Evolutionary conservation across 202 grass and related monocot genomes (phyloP).

Genomic region (Miscanthus sacchariflorus): DNA sequence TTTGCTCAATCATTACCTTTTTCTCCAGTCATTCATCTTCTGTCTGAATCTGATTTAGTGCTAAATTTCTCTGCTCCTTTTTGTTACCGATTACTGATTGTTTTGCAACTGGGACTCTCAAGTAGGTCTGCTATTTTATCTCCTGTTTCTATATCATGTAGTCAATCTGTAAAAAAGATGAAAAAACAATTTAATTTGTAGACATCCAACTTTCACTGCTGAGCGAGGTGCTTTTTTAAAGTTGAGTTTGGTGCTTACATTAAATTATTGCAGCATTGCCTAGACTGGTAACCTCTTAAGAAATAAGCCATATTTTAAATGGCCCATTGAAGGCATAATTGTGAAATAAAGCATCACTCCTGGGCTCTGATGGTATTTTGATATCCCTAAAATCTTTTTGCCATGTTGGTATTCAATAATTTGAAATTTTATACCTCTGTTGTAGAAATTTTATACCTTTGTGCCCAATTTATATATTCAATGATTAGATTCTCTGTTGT

Average conservation of each 20-base stretch:
- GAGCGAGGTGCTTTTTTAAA: not conserved
- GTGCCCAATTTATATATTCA: not conserved
- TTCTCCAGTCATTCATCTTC: not conserved
- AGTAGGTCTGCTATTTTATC: not conserved
- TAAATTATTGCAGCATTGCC: not conserved
- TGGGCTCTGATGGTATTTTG: not conserved
- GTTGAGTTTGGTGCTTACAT: not conserved
- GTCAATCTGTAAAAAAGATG: not conserved
- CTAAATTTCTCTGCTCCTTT: not conserved
- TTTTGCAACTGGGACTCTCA: slow-evolving; percentile 17
- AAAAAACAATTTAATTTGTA: not conserved
- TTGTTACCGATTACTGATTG: not conserved
- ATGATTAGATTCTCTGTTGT: not conserved
- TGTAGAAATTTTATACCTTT: not conserved
- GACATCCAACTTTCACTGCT: not conserved
- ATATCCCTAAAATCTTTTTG: not conserved
- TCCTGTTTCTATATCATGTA: not conserved
- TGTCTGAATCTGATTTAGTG: slow-evolving; percentile 21
- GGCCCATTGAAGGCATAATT: slow-evolving; percentile 1
- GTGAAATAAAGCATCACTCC: not conserved
- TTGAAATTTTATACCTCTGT: not conserved
- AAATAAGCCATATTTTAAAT: not conserved
- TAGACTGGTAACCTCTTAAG: not conserved
- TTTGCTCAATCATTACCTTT: slow-evolving; percentile 14
- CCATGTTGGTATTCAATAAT: not conserved